A percentile compares a stretch with the other conserved stretches of the same genome.
These are phyloP conservation scores for Penicillium freii DNA, from an alignment of 2,329 filamentous ascomycete genomes.

Conservation along the genomic window DNA sequence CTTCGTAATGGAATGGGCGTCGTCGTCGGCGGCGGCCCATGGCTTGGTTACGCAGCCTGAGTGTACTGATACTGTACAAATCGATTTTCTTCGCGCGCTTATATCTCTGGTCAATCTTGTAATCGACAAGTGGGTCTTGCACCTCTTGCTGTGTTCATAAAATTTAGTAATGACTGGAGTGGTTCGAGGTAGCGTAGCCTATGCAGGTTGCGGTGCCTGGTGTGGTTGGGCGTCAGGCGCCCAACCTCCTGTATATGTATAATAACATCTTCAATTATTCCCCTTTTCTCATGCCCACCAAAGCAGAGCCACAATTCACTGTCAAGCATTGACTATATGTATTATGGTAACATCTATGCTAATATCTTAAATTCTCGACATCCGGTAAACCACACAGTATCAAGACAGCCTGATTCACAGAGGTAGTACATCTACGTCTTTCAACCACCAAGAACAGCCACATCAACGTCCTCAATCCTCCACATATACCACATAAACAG, in stretches of 20 bases:
- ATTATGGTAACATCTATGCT: background rate
- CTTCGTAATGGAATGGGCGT: constrained; percentile 27
- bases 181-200: background rate
- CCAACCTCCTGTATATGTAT: background rate
- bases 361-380: background rate
- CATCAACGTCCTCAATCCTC: constrained; percentile 76
- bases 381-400: background rate
- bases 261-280: background rate
- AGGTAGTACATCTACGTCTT: background rate
- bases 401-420: background rate
- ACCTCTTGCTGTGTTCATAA: background rate
- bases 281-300: background rate
- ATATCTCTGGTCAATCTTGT: background rate
- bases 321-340: background rate
- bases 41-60: constrained; percentile 27
- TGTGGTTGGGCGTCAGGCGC: background rate
- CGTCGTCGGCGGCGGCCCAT: constrained; percentile 24
- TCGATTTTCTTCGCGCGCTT: constrained; percentile 34
- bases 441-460: constrained; percentile 50
- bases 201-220: background rate
- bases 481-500: constrained; percentile 99
- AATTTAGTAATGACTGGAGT: background rate
- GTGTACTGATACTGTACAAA: constrained; percentile 46
- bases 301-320: background rate
- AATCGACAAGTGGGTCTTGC: background rate